Evolutionary conservation across 1,284 basidiomycete species (phyloP).

Genomic region (Phenoliferia sp.): DNA sequence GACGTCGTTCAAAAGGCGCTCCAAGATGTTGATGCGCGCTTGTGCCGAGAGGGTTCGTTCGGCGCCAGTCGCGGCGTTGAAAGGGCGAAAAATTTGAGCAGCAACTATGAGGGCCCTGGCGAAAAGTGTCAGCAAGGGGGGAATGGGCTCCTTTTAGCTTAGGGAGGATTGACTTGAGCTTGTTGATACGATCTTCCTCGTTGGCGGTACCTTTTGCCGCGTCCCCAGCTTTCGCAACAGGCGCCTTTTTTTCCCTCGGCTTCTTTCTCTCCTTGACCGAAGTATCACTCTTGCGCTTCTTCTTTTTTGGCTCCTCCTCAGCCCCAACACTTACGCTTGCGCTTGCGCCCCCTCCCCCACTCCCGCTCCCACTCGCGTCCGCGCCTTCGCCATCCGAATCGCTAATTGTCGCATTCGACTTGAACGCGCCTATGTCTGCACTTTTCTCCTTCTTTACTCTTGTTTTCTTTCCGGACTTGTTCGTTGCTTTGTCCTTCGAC

Average conservation of each 20-base stretch:
- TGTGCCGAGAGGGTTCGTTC: conserved; percentile 4
- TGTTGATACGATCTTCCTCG: conserved; percentile 16
- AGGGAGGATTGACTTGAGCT: conserved; percentile 3
- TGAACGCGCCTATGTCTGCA: neutral
- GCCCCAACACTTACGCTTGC: neutral
- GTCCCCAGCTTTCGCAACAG: conserved; percentile 13
- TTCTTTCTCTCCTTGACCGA: neutral
- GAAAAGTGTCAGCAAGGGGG: neutral
- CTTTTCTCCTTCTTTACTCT: neutral
- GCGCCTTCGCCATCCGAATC: neutral
- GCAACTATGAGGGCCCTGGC: neutral
- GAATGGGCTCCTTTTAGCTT: neutral
- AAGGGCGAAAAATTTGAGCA: neutral
- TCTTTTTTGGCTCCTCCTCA: neutral
- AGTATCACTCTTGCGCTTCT: neutral
- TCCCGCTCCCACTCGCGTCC: neutral
- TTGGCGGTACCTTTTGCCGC: conserved; percentile 8
- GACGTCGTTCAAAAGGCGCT: conserved; percentile 7
- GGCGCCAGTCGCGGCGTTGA: conserved; percentile 2
- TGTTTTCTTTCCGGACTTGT: neutral
- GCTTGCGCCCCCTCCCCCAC: neutral
- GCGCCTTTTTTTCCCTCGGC: conserved; percentile 4
- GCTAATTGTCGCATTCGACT: neutral
- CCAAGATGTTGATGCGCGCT: neutral
- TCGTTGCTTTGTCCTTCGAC: neutral